Evolutionary conservation across 2,329 filamentous ascomycete species (phyloP).

Genomic region (Endoconidiophora laricicola): DNA sequence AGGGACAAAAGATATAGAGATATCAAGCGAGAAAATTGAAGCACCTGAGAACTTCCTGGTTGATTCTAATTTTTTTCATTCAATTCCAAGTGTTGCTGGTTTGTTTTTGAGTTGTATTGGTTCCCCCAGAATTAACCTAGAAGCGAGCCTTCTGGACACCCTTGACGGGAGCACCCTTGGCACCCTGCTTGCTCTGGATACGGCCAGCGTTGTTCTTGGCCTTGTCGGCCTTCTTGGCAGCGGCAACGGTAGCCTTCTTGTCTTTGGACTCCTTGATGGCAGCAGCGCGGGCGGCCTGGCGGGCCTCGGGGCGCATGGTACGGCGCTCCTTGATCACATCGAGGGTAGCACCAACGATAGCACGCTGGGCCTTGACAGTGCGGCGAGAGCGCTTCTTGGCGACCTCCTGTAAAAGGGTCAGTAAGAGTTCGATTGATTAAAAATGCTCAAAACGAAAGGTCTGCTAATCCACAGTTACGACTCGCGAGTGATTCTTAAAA

Average conservation of each 20-base stretch:
- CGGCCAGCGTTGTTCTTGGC: conserved; percentile 78
- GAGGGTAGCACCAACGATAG: conserved; percentile 96
- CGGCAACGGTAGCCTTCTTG: conserved; percentile 79
- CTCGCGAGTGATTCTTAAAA: too few species aligned
- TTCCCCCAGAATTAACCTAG: conserved; percentile 25
- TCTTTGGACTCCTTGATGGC: conserved; percentile 98
- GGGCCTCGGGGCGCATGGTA: conserved; percentile 84
- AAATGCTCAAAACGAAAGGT: not conserved
- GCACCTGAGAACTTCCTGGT: conserved; percentile 7
- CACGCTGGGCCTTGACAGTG: conserved; percentile 96
- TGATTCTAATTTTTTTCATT: conserved; percentile 14
- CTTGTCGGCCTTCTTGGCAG: conserved; percentile 98
- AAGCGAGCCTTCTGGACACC: conserved; percentile 70
- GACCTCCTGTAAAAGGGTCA: conserved; percentile 62
- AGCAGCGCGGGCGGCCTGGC: conserved; percentile 69
- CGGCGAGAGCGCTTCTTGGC: conserved; percentile 99
- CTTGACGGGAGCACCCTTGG: conserved; percentile 80
- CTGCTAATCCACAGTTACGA: not conserved
- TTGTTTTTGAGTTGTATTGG: not conserved
- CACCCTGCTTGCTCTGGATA: conserved; percentile 91
- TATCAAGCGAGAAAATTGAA: not conserved
- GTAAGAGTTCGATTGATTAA: conserved; percentile 14
- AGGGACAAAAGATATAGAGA: not conserved
- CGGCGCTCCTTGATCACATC: conserved; percentile 99
- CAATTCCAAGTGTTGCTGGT: conserved; percentile 11